Evolutionary conservation across 805 yeast species (phyloP).

Genomic region (Ogataea dorogensis): DNA sequence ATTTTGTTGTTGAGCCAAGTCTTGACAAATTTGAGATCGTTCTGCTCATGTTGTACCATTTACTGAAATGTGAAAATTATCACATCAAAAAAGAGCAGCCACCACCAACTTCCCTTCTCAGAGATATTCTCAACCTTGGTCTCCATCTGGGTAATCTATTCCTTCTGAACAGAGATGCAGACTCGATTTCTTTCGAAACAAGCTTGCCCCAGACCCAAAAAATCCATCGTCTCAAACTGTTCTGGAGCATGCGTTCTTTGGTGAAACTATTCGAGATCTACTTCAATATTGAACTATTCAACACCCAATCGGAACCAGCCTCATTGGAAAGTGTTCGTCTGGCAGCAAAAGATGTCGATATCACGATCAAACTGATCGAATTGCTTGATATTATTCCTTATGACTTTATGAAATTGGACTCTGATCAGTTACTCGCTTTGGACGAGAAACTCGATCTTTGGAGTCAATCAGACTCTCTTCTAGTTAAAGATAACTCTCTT

Average conservation of each 20-base stretch:
- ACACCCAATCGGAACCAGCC: constrained; percentile 30
- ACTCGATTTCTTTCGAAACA: constrained; percentile 9
- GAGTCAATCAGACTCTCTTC: constrained; percentile 23
- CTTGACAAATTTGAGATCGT: constrained; percentile 50
- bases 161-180: constrained; percentile 37
- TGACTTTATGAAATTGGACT: constrained; percentile 26
- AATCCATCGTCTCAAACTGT: constrained; percentile 39
- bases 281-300: constrained; percentile 25
- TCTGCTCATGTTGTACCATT: constrained; percentile 46
- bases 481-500: constrained; percentile 23
- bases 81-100: constrained; percentile 27
- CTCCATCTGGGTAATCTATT: constrained; percentile 41
- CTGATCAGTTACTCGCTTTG: constrained; percentile 19
- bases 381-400: constrained; percentile 34
- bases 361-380: constrained; percentile 33
- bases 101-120: constrained; percentile 31
- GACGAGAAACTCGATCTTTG: constrained; percentile 30
- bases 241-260: constrained; percentile 43
- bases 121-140: constrained; percentile 46
- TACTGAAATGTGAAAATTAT: constrained; percentile 39
- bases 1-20: constrained; percentile 44
- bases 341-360: constrained; percentile 34
- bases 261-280: constrained; percentile 29
- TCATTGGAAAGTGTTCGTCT: constrained; percentile 35
- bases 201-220: constrained; percentile 22